Evolutionary conservation across 106 monocot species (phyloP).

Genomic region (Apostasia shenzhenica): DNA sequence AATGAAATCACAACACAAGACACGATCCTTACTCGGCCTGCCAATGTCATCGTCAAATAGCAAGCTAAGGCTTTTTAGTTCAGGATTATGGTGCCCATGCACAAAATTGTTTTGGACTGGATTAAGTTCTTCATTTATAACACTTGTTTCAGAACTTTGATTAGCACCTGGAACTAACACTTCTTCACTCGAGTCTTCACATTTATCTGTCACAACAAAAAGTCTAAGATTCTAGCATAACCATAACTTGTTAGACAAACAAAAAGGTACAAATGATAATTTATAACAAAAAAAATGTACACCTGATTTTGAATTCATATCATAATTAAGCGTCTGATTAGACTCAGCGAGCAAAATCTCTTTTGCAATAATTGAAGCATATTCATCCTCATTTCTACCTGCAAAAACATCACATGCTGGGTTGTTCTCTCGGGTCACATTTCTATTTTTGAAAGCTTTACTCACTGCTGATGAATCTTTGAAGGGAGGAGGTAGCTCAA

Average conservation of each 20-base stretch:
- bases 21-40: constrained; percentile 26
- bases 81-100: constrained; percentile 11
- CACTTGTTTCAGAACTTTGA: not conserved
- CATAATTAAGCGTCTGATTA: constrained; percentile 11
- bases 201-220: constrained; percentile 8
- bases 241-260: not conserved
- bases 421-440: constrained; percentile 12
- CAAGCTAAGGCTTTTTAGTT: constrained; percentile 19
- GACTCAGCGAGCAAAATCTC: constrained; percentile 4
- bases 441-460: constrained; percentile 19
- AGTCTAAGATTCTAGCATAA: not conserved
- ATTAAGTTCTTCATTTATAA: not conserved
- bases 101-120: not conserved
- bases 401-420: constrained; percentile 8
- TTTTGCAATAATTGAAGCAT: constrained; percentile 10
- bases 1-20: not conserved
- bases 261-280: not conserved
- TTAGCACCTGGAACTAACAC: constrained; percentile 11
- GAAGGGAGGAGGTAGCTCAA: constrained; percentile 32
- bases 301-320: constrained; percentile 41
- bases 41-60: constrained; percentile 24
- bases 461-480: constrained; percentile 26
- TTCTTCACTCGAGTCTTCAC: constrained; percentile 7
- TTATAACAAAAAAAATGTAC: constrained; percentile 6
- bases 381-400: constrained; percentile 14